A percentile compares a stretch with the other conserved stretches of the same genome.
phyloP scores from a whole-genome alignment of 1,284 basidiomycete genomes.

The Leccinum subspadiceum region DNA sequence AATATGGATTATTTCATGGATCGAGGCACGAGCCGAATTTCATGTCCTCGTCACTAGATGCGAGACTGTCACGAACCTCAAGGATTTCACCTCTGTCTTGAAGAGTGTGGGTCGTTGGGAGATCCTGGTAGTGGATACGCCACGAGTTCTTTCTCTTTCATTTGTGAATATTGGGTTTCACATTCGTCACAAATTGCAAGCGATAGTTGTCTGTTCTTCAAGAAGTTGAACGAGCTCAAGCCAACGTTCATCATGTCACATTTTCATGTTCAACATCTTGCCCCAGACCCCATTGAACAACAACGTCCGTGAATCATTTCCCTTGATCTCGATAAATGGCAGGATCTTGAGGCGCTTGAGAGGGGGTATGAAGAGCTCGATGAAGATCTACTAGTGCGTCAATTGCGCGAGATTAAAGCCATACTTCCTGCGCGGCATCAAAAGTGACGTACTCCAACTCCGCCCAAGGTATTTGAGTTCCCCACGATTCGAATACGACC shows the following conservation, averaged over 20 bases:
- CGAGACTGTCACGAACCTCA: slow-evolving; percentile 66
- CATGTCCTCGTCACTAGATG: slow-evolving; percentile 92
- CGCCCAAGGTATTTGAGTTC: slow-evolving; percentile 70
- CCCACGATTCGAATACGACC: neutral
- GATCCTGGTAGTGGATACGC: slow-evolving; percentile 74
- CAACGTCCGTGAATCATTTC: slow-evolving; percentile 95
- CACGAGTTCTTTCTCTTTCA: neutral
- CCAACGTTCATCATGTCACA: slow-evolving; percentile 31
- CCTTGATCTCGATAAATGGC: slow-evolving; percentile 77
- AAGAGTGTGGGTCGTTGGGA: slow-evolving; percentile 88
- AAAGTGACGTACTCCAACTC: slow-evolving; percentile 91
- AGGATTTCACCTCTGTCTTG: slow-evolving; percentile 75
- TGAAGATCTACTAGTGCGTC: slow-evolving; percentile 68
- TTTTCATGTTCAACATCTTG: neutral
- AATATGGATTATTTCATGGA: slow-evolving; percentile 79
- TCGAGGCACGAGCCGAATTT: slow-evolving; percentile 56
- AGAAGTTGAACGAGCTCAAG: slow-evolving; percentile 77
- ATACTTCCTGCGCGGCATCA: slow-evolving; percentile 91
- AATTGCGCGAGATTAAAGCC: slow-evolving; percentile 78
- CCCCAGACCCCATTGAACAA: slow-evolving; percentile 91
- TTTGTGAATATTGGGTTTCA: slow-evolving; percentile 1
- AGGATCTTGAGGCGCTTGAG: slow-evolving; percentile 68
- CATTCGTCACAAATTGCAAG: slow-evolving; percentile 38
- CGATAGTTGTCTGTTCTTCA: slow-evolving; percentile 80
- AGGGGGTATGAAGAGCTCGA: slow-evolving; percentile 73